Evolutionary conservation across 768 basidiomycete genomes (phyloP), one percentile per base, ranked within the genome.

Genomic region (Cyclocybe cylindracea): DNA sequence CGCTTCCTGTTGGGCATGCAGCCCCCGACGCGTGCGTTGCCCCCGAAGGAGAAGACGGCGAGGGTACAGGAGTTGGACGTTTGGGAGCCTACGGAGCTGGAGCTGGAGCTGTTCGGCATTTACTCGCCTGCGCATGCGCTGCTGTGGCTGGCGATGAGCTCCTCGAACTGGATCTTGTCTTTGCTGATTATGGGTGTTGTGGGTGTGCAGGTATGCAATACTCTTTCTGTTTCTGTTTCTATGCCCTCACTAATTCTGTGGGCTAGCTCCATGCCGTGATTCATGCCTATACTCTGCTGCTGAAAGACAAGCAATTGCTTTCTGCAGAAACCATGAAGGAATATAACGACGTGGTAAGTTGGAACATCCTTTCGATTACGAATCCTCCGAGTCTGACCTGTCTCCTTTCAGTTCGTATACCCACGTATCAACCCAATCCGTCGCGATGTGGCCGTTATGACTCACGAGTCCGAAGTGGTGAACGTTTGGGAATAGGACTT

Each of bases 301-400:
- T 93, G 13, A 92, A 89, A 63, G 91, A 94, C 71, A 83, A 78
- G 57, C 82, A 78, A 37, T 81, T 90, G 42, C 79, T 94, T 51
- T 79, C 87, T 8, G 80, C 86, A 2, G 91, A 93, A 63, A 88
- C 92, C 13, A 77, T 94, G 78, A 80, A 84, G 61, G 91, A 94
- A 67, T 94, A 94, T 61, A 88, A 94, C 55, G 75, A 84, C 65
- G 83, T 81, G 70, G 91, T 91, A 57, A 36, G 84, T 76, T 2
- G 3, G 13, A 10, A 24, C 45, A 4, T 35, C 35, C 34, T 46
- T 46, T 44, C 2, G 37, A 31, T 47, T 42, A 11, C 3, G 11
- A 8, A 13, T 11, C 33, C 19, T 19, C 32, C 10, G 7, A 32
- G 14, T n/a, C 39, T 53, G 18, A 58, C 34, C 47, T 11, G 41